Evolutionary conservation across 352 stramenopile genomes (phyloP).

Genomic region (Phytophthora sojae): DNA sequence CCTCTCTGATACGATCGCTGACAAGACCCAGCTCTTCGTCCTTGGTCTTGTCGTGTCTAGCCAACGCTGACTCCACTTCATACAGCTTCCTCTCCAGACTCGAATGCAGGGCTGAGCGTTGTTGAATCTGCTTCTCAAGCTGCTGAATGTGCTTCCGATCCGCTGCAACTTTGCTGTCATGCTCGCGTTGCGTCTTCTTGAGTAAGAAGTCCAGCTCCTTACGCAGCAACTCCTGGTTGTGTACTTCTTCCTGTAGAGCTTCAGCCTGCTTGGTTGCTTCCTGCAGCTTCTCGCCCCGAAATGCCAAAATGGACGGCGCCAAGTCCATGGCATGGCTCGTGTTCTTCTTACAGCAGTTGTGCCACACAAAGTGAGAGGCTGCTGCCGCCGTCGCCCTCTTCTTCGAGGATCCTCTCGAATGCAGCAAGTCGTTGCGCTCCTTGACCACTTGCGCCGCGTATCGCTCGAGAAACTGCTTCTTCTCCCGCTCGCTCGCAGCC

Average conservation of each 20-base stretch:
- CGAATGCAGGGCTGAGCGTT: slow-evolving; percentile 67
- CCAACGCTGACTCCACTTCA: slow-evolving; percentile 68
- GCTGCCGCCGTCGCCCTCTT: slow-evolving; percentile 37
- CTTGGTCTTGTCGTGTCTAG: slow-evolving; percentile 60
- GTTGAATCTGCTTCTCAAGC: slow-evolving; percentile 78
- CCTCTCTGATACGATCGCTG: slow-evolving; percentile 40
- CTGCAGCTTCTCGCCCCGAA: slow-evolving; percentile 80
- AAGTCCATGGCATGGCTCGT: slow-evolving; percentile 68
- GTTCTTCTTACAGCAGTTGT: slow-evolving; percentile 87
- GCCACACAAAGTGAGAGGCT: slow-evolving; percentile 73
- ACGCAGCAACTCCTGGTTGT: slow-evolving; percentile 67
- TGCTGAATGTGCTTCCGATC: slow-evolving; percentile 77
- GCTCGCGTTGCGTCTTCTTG: slow-evolving; percentile 76
- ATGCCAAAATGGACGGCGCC: slow-evolving; percentile 73
- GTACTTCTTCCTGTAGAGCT: slow-evolving; percentile 62
- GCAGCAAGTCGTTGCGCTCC: slow-evolving; percentile 83
- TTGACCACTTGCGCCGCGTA: slow-evolving; percentile 88
- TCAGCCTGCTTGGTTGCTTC: slow-evolving; percentile 59
- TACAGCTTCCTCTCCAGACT: slow-evolving; percentile 78
- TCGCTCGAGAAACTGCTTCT: slow-evolving; percentile 82
- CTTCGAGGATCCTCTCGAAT: slow-evolving; percentile 54
- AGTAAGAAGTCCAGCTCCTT: slow-evolving; percentile 74
- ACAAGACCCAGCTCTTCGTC: slow-evolving; percentile 49
- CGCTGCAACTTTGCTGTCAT: slow-evolving; percentile 67
- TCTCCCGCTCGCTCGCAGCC: slow-evolving; percentile 63